Conservation (phyloP, 2,329 filamentous ascomycete species). For the Escovopsis sp. region DNA sequence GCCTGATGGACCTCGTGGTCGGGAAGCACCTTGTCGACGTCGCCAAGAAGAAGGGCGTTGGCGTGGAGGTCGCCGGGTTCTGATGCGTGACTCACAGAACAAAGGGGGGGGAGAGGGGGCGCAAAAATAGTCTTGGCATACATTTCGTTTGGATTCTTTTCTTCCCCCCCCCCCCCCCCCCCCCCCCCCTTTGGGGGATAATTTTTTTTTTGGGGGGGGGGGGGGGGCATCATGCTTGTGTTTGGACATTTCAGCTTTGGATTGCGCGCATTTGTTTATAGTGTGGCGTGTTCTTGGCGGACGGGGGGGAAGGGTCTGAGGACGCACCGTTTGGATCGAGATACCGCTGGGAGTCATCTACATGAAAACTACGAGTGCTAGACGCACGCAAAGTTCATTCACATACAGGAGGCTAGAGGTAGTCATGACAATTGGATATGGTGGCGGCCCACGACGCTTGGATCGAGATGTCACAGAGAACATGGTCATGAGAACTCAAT, state of each 20-base stretch:
- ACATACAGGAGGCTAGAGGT: neutral
- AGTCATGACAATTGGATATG: neutral
- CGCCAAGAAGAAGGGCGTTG: conserved; percentile 39
- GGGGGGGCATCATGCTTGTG: too few relatives aligned
- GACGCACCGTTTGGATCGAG: neutral
- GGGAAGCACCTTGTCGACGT: conserved; percentile 42
- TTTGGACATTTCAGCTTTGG: too few relatives aligned
- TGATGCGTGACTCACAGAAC: neutral
- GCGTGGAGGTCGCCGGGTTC: conserved; percentile 30
- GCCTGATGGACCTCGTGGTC: conserved; percentile 51
- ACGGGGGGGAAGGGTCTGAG: too few relatives aligned
- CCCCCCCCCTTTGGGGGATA: too few relatives aligned
- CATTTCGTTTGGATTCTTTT: too few relatives aligned
- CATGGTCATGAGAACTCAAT: conserved; percentile 11
- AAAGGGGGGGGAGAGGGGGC: too few relatives aligned
- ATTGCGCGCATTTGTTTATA: too few relatives aligned
- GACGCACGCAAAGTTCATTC: conserved; percentile 1
- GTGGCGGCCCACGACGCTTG: too few relatives aligned
- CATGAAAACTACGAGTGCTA: neutral
- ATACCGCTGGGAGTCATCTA: neutral
- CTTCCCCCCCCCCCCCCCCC: too few relatives aligned
- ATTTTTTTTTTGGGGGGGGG: too few relatives aligned
- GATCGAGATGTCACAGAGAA: neutral
- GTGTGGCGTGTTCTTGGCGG: too few relatives aligned
- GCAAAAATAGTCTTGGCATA: too few relatives aligned